phyloP scores from a whole-genome alignment of 2,329 filamentous ascomycete species.

The Pyrenophora graminea region DNA sequence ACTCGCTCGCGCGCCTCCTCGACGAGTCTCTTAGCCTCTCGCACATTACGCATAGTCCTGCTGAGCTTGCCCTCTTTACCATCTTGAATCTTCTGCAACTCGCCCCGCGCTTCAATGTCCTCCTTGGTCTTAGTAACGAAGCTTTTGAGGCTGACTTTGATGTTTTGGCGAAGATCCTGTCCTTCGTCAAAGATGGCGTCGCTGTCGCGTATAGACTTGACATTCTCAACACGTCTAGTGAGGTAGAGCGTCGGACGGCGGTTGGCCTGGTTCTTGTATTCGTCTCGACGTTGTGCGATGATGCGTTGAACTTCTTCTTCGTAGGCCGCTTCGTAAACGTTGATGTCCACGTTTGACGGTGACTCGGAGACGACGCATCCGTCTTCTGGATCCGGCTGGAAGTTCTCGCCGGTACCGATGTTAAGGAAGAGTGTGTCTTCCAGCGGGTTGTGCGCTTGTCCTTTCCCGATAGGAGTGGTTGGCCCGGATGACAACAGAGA shows the following conservation, averaged over 20 bases:
- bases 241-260: constrained; percentile 61
- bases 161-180: constrained; percentile 28
- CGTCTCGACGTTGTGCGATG: constrained; percentile 51
- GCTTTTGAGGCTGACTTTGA: constrained; percentile 42
- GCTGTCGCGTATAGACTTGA: constrained; percentile 43
- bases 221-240: constrained; percentile 54
- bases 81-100: constrained; percentile 40
- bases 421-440: constrained; percentile 72
- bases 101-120: constrained; percentile 37
- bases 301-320: constrained; percentile 80
- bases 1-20: constrained; percentile 42
- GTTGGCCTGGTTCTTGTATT: constrained; percentile 25
- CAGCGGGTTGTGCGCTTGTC: constrained; percentile 66
- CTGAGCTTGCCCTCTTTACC: constrained; percentile 41
- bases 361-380: constrained; percentile 74
- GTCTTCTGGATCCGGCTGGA: constrained; percentile 39
- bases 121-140: constrained; percentile 44
- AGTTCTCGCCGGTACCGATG: constrained; percentile 69
- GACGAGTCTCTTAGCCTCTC: constrained; percentile 40
- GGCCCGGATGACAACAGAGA: constrained; percentile 23
- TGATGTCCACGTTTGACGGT: constrained; percentile 79
- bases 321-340: constrained; percentile 89
- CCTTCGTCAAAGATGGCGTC: constrained; percentile 41
- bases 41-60: constrained; percentile 38
- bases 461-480: constrained; percentile 49